Conservation (phyloP, 2,329 filamentous ascomycete genomes). For the Fusarium pseudonygamai region DNA sequence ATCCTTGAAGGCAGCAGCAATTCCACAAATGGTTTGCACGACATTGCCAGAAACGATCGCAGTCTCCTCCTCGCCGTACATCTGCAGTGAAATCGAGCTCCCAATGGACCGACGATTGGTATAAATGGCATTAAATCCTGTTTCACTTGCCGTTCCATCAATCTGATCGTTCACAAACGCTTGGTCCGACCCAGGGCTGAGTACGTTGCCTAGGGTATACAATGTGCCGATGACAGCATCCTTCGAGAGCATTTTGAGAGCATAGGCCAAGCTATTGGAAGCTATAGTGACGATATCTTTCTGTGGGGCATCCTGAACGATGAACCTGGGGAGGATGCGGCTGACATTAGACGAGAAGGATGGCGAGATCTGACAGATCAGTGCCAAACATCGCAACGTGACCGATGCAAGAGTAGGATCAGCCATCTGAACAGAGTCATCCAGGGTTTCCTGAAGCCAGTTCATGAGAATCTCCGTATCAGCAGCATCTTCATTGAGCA, state of each 20-base stretch:
- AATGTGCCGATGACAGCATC: constrained; percentile 95
- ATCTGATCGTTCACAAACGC: constrained; percentile 62
- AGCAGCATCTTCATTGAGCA: constrained; percentile 82
- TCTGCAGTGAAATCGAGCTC: constrained; percentile 81
- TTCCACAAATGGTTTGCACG: constrained; percentile 94
- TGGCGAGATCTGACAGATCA: constrained; percentile 80
- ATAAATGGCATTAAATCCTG: constrained; percentile 57
- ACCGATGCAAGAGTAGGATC: constrained; percentile 80
- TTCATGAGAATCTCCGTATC: constrained; percentile 81
- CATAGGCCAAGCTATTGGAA: constrained; percentile 83
- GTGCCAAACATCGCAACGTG: constrained; percentile 82
- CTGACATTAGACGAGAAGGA: constrained; percentile 79
- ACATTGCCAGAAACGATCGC: constrained; percentile 83
- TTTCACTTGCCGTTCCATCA: constrained; percentile 54
- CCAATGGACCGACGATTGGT: constrained; percentile 68
- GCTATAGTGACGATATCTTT: constrained; percentile 77
- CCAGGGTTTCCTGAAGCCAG: constrained; percentile 86
- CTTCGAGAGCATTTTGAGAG: constrained; percentile 84
- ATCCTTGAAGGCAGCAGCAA: constrained; percentile 83
- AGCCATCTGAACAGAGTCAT: constrained; percentile 83
- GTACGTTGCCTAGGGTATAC: constrained; percentile 94
- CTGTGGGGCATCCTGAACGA: constrained; percentile 82
- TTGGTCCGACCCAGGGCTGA: constrained; percentile 75
- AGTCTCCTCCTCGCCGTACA: constrained; percentile 81
- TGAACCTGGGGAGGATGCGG: constrained; percentile 82